Base-by-base conservation (phyloP, 345 rosid species). In the Hibiscus syriacus region DNA sequence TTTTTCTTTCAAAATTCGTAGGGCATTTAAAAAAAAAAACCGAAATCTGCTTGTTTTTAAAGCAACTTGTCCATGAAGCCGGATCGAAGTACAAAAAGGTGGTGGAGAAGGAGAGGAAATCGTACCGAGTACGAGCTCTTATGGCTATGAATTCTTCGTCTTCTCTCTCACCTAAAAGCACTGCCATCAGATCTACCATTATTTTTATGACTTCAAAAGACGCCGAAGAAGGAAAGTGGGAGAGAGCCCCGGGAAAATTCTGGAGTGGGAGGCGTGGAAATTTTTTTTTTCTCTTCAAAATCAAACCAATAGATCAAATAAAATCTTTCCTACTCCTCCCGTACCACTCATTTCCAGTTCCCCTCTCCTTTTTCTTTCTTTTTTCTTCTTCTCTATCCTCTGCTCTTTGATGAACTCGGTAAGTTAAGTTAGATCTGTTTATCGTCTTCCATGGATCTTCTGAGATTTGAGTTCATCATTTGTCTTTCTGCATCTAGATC, bases 311-410 rank as follows among this genome's bases (percentile, higher is more conserved):
- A 9, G n/a, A 30, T 14, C 1, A 1, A 38, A 38, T 8, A 49
- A 38, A 60, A 38, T 60, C 49, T 60, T 60, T 60, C 65, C 65
- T n/a, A 60, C 65, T 20, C 65, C 65, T 22, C 65, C 65, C 65
- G 38, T 60, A 20, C 65, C 65, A 36, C 48, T 60, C 5, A 36
- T 38, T 38, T 60, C 19, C 65, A 38, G 10, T 38, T 11, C 65
- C n/a, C n/a, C n/a, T 60, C 65, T 60, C 48, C 65, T 6, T 22
- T 57, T 60, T 38, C 65, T 36, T 60, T 2, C 65, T 58, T 58
- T 57, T 30, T 55, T 20, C n/a, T n/a, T n/a, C n/a, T n/a, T 36
- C 3, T 11, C 8, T 12, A 6, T 29, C 14, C 29, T 58, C 34
- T 57, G 45, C 6, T 32, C 14, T 1, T 32, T 10, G 6, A 1